Evolutionary conservation across 148 eudicot genomes (phyloP).

Genomic region (Rheum nobile): DNA sequence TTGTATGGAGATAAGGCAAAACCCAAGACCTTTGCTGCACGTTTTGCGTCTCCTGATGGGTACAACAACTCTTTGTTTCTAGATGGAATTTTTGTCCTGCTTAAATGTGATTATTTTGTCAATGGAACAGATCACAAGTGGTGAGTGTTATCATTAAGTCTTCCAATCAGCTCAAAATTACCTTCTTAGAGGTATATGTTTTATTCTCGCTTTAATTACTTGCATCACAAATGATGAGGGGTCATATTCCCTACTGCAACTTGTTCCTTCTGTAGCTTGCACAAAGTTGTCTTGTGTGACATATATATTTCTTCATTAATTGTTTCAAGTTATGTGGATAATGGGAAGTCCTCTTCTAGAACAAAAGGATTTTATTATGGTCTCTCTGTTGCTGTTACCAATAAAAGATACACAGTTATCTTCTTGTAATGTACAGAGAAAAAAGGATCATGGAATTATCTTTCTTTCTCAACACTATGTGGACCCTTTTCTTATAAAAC

Average conservation of each 20-base stretch:
- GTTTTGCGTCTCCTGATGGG: slow-evolving; percentile 91
- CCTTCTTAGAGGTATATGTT: slow-evolving; percentile 76
- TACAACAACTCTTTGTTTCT: slow-evolving; percentile 17
- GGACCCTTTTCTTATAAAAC: background rate
- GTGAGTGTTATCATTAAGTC: slow-evolving; percentile 71
- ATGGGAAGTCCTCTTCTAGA: background rate
- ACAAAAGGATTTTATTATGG: background rate
- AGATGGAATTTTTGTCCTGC: background rate
- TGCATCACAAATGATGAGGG: background rate
- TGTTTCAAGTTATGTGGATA: background rate
- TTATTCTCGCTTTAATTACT: background rate
- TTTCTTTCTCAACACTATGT: background rate
- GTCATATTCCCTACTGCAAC: background rate
- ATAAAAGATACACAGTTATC: background rate
- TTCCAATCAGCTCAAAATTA: slow-evolving; percentile 84
- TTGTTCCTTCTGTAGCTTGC: background rate
- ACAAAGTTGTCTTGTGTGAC: background rate
- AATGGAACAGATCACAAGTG: slow-evolving; percentile 64
- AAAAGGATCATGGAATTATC: background rate
- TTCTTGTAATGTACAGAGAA: background rate
- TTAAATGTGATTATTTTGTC: background rate
- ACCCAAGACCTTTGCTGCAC: slow-evolving; percentile 86
- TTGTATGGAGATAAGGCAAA: slow-evolving; percentile 96
- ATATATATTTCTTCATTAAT: background rate
- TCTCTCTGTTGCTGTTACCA: background rate